Base-by-base conservation (phyloP, 1,139 yeast genomes). In the Debaryomyces psychrophilus region DNA sequence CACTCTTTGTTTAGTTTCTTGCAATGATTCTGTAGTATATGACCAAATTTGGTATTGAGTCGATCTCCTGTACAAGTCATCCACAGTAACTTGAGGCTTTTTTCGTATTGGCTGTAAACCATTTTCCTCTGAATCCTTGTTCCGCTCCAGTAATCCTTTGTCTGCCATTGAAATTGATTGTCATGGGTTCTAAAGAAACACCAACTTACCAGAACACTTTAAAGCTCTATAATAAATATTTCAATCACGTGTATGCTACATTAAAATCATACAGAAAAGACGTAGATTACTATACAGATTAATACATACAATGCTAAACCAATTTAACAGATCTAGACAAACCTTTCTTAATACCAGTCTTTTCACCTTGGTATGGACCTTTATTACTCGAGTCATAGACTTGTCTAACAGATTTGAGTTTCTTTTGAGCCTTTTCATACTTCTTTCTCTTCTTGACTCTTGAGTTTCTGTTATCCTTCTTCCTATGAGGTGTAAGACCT, bases 371-470 rank as follows among this genome's bases (percentile, higher is more conserved):
- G 68, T 95, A 93, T 2, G 96, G 85, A 45, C 97, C 90, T 51
- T 81, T 77, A 57, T 84, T 88, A 37, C 58, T 60, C 39, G 82
- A 84, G 58, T 85, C 80, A 76, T 86, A 90, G 23, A 90, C 97
- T 50, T 89, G 90, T 68, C 97, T 85, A 53, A 89, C 87, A 50
- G 96, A 86, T 63, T 85, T 85, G 65, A 95, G 85, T 67, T 90
- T 90, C 90, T 90, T 92, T 74, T 90, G 85, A 34, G 99, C 99
- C 65, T 82, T 80, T 54, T 90, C 98, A 73, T 88, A 93, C 82
- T 90, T 90, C 83, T 85, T 88, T 79, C 98, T 87, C 95, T 93
- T 93, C 78, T 93, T 93, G 62, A 93, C 98, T 71, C 99, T 86
- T 36, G 98, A 82, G 65, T 93, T 95, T 71, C 98, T 81, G 75